Evolutionary conservation across 129 eudicot species (phyloP).

Genomic region (Sambucus nigra): DNA sequence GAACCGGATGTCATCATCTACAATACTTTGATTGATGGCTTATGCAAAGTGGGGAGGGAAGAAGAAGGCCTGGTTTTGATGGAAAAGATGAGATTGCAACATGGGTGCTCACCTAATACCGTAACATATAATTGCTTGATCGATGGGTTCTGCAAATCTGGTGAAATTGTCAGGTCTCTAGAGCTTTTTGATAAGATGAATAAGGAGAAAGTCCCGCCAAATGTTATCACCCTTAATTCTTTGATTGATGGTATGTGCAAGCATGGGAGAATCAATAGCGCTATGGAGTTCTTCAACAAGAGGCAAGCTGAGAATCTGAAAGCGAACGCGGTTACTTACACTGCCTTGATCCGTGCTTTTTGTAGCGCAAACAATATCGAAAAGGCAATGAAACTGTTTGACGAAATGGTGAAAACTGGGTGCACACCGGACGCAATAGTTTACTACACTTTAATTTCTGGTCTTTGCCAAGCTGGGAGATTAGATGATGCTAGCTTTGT

Average conservation of each 20-base stretch:
- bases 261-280: constrained; percentile 51
- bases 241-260: constrained; percentile 73
- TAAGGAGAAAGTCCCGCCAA: constrained; percentile 31
- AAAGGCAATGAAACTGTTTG: constrained; percentile 54
- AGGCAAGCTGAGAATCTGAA: constrained; percentile 60
- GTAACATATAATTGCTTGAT: constrained; percentile 66
- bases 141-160: constrained; percentile 77
- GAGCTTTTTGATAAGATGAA: constrained; percentile 55
- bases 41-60: constrained; percentile 80
- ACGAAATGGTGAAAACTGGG: constrained; percentile 47
- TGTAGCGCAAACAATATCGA: constrained; percentile 58
- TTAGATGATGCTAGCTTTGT: constrained; percentile 49
- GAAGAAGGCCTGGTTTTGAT: constrained; percentile 52
- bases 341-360: constrained; percentile 53
- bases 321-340: constrained; percentile 56
- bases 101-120: constrained; percentile 41
- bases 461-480: constrained; percentile 55
- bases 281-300: constrained; percentile 41
- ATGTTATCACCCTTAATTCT: constrained; percentile 51
- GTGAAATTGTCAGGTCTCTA: constrained; percentile 46
- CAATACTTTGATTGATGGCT: constrained; percentile 65
- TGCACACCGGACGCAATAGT: constrained; percentile 54
- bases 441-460: constrained; percentile 72
- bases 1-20: constrained; percentile 65
- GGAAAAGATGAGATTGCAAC: constrained; percentile 45